phyloP scores from a whole-genome alignment of 495 filamentous ascomycete species.

The Staphylotrichum tortipilum region DNA sequence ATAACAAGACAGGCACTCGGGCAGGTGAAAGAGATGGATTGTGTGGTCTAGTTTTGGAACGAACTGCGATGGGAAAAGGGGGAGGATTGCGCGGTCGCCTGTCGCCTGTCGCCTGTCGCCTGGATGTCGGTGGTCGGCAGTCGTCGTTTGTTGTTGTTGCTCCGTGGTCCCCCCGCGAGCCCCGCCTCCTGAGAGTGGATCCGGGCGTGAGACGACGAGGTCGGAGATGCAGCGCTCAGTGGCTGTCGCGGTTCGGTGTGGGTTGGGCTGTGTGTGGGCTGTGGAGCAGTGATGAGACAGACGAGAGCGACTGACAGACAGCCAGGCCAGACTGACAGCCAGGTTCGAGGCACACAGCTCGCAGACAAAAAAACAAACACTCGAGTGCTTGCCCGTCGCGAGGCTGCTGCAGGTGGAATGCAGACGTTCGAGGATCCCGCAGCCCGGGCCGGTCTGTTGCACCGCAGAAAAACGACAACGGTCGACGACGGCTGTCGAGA shows the following conservation, averaged over 20 bases:
- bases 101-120: too few relatives aligned
- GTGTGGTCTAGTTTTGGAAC: not conserved
- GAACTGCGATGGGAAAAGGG: too few relatives aligned
- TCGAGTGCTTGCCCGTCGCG: not conserved
- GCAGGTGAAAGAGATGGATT: not conserved
- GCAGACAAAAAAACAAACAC: too few relatives aligned
- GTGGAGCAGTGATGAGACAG: too few relatives aligned
- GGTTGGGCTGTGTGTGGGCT: not conserved
- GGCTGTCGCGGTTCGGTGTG: too few relatives aligned
- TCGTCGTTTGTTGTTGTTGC: not conserved
- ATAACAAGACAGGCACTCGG: not conserved
- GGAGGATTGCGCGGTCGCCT: not conserved
- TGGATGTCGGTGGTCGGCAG: too few relatives aligned
- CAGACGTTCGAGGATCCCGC: not conserved
- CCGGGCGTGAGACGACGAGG: conserved; percentile 1
- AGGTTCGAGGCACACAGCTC: too few relatives aligned
- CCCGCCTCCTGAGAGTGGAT: conserved; percentile 11
- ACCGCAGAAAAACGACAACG: not conserved
- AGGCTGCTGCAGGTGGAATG: not conserved
- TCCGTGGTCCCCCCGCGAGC: not conserved
- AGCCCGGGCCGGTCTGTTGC: not conserved
- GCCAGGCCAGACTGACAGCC: too few relatives aligned
- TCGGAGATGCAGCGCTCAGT: not conserved
- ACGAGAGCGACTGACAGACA: too few relatives aligned
- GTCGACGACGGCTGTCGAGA: not conserved